Conservation (phyloP, 2,329 filamentous ascomycete genomes). For the Aureobasidium melanogenum region DNA sequence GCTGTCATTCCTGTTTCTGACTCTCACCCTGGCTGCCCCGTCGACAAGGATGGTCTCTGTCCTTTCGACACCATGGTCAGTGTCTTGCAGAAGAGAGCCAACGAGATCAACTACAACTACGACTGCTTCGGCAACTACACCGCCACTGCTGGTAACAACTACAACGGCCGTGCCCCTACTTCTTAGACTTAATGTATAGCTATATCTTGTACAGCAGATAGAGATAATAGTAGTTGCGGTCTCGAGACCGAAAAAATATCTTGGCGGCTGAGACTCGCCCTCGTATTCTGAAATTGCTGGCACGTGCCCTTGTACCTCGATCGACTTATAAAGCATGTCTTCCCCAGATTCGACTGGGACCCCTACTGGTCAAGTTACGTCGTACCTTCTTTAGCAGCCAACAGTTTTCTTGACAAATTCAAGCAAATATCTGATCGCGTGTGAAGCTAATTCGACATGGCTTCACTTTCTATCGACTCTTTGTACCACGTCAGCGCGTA, state of each 20-base stretch:
- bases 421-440: too few relatives aligned
- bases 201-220: background rate
- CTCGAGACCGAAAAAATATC: background rate
- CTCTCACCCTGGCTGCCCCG: conserved; percentile 4
- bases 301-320: too few relatives aligned
- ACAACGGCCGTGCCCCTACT: conserved; percentile 4
- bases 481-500: background rate
- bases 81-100: background rate
- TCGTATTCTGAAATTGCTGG: too few relatives aligned
- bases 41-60: conserved; percentile 6
- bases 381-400: too few relatives aligned
- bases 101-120: conserved; percentile 4
- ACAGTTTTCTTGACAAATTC: too few relatives aligned
- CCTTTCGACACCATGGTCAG: conserved; percentile 8
- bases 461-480: background rate
- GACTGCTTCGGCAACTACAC: conserved; percentile 9
- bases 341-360: too few relatives aligned
- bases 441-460: background rate
- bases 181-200: background rate
- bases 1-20: background rate
- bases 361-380: too few relatives aligned
- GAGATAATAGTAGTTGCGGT: background rate
- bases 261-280: too few relatives aligned
- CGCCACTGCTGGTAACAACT: background rate
- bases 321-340: too few relatives aligned